Percentiles rank a stretch among this genome's conserved stretches.
Evolutionary conservation across 1,284 basidiomycete species (phyloP).

Genomic region (Ceratobasidium sp.): DNA sequence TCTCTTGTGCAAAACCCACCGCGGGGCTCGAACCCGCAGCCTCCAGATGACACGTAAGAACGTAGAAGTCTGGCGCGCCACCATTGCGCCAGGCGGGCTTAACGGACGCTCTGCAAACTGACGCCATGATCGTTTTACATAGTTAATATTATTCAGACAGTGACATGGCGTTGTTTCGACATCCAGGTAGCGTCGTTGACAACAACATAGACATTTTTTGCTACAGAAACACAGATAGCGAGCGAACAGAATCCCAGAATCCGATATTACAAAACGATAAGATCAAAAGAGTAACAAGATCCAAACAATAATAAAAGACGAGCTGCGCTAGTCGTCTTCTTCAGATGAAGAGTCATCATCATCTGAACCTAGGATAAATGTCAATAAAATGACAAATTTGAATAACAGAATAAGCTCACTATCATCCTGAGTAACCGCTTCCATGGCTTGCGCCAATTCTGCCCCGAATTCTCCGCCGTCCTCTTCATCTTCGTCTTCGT

Average conservation of each 20-base stretch:
- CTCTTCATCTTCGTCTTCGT: conserved; percentile 16
- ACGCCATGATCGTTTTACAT: too few relatives aligned
- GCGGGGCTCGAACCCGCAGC: conserved; percentile 38
- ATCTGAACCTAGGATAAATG: conserved; percentile 2
- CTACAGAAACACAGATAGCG: neutral
- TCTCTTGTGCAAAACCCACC: conserved; percentile 39
- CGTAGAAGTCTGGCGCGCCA: conserved; percentile 39
- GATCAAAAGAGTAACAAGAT: conserved; percentile 12
- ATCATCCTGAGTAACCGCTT: conserved; percentile 9
- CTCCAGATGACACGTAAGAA: conserved; percentile 33
- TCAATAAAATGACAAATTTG: neutral
- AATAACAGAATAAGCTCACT: neutral
- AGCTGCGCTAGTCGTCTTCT: conserved; percentile 38
- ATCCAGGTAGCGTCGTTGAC: too few relatives aligned
- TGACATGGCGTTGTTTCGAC: too few relatives aligned
- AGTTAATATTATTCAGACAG: too few relatives aligned
- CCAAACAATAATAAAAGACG: conserved; percentile 24
- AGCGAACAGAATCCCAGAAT: neutral
- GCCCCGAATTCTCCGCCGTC: conserved; percentile 2
- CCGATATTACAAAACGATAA: conserved; percentile 14
- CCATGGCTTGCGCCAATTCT: conserved; percentile 14
- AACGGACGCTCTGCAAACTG: too few relatives aligned
- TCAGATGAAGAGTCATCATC: conserved; percentile 28
- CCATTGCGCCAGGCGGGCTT: conserved; percentile 39
- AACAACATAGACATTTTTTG: neutral